Base-by-base conservation (phyloP, 345 rosid species). In the Bretschneidera sinensis region DNA sequence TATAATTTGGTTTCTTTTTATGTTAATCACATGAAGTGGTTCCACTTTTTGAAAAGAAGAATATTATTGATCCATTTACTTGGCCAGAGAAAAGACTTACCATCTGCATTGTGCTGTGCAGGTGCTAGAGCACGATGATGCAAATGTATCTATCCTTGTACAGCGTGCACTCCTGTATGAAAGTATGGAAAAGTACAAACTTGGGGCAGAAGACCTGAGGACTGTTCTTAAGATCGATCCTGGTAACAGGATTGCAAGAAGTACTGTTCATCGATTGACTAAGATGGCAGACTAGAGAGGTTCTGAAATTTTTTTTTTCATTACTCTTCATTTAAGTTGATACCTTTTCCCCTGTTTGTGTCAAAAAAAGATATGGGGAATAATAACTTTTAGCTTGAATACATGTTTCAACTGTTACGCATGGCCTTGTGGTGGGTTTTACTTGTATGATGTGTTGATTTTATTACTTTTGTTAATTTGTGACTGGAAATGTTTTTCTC, bases 161-260 rank as follows among this genome's bases (percentile, higher is more conserved):
- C 97, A 94, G 74, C 92, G 97, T 28, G 97, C 99, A 18, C 87
- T 94, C 11, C 76, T 94, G 67, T 94, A 94, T 50, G 99, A 94
- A 78, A 90, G 97, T 67, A 94, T 94, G 99, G 97, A 94, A 75
- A 94, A 94, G 75, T 94, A 94, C 76, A 90, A 74, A 64, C 95
- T 88, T 17, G 99, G 99, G 17, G 99, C 99, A 9, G 99, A 90
- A 59, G 99, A 94, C 70, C 81, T 94, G 73, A 86, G 95, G 78
- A 79, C 79, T 56, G 97, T 94, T 75, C 81, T 94, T 62, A 94
- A 81, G 86, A 82, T 90, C 17, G 99, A 94, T 70, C 97, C 99
- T 0, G 65, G 64, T 21, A 94, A 94, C 73, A 78, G 99, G 77
- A 70, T 90, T 51, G 99, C 99, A 6, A 90, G 92, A 79, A 94